A percentile compares a stretch with the other conserved stretches of the same genome.
phyloP scores from a whole-genome alignment of 2,329 filamentous ascomycete genomes.

The Alternaria atra region DNA sequence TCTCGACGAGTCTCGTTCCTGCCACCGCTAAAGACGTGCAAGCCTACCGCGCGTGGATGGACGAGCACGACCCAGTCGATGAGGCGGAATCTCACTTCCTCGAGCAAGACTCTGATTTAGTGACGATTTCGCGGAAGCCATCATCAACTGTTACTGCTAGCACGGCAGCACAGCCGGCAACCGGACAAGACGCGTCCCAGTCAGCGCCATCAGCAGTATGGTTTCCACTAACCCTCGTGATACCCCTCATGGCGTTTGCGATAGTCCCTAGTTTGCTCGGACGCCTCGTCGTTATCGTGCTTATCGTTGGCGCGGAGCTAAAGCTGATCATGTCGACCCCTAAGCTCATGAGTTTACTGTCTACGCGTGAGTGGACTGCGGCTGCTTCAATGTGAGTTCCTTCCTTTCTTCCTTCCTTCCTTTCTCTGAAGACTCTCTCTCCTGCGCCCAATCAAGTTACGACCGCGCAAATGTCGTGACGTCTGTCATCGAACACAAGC shows the following conservation, averaged over 20 bases:
- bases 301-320: conserved; percentile 50
- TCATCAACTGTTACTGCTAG: conserved; percentile 6
- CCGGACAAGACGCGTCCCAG: conserved; percentile 22
- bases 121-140: conserved; percentile 50
- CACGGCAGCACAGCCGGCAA: conserved; percentile 18
- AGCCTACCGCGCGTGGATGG: conserved; percentile 66
- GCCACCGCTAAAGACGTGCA: conserved; percentile 63
- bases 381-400: conserved; percentile 52
- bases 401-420: conserved; percentile 6
- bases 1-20: conserved; percentile 60
- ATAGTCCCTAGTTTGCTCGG: conserved; percentile 55
- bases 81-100: conserved; percentile 69
- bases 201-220: conserved; percentile 35
- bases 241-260: conserved; percentile 55
- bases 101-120: conserved; percentile 63
- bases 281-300: conserved; percentile 50
- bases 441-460: background rate
- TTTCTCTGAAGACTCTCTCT: background rate
- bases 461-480: background rate
- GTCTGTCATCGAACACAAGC: background rate
- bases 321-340: conserved; percentile 46
- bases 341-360: conserved; percentile 47
- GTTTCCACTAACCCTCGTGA: conserved; percentile 50
- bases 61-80: conserved; percentile 63
- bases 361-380: conserved; percentile 51